Evolutionary conservation across 2,329 filamentous ascomycete species (phyloP), one percentile per base, ranked within the genome.

Genomic region (Pseudogymnoascus sp.): DNA sequence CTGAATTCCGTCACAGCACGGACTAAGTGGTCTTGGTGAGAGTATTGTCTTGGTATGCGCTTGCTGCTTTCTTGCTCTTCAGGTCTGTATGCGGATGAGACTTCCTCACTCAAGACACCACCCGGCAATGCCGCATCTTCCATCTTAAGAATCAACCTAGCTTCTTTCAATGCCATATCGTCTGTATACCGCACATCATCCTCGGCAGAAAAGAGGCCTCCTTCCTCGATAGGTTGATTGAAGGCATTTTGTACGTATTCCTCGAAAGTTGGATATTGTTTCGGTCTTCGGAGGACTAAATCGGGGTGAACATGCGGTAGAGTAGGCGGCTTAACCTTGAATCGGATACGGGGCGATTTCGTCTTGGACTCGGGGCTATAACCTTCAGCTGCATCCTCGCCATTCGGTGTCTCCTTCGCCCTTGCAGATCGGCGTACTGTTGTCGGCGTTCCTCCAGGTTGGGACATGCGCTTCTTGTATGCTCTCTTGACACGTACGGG

Each of bases 1-100:
- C 90, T 86, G 68, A 97, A 93, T 68, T 92, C 88, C 10, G 87
- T 72, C 63, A 89, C 87, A 64, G 96, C 92, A 55, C 87, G 87
- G 52, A 89, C 80, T 60, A 97, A 80, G 71, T 97, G 90, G 70
- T 97, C 92, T 70, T 85, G 83, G 67, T 95, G 92, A n/a, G 88
- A 86, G 79, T 90, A 97, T 69, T 94, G 90, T 60, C 83, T 81
- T 0, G 85, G 83, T 40, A 59, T 59, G 58, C 58, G 58, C 0
- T 89, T 89, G 68, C 95, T 89, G 62, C 90, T 86, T 64, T 77
- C 78, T 33, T 82, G 81, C 10, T 85, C 79, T 65, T 94, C 89
- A 0, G 89, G 89, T 15, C 86, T 80, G 68, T 89, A 94, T 25
- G 87, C 76, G 2, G 86, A 87, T 71, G 89, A 93, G 64, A 82